Evolutionary conservation across 108 stramenopile genomes (phyloP), one percentile per base, ranked within the genome.

Genomic region (Aurantiochytrium sp.): DNA sequence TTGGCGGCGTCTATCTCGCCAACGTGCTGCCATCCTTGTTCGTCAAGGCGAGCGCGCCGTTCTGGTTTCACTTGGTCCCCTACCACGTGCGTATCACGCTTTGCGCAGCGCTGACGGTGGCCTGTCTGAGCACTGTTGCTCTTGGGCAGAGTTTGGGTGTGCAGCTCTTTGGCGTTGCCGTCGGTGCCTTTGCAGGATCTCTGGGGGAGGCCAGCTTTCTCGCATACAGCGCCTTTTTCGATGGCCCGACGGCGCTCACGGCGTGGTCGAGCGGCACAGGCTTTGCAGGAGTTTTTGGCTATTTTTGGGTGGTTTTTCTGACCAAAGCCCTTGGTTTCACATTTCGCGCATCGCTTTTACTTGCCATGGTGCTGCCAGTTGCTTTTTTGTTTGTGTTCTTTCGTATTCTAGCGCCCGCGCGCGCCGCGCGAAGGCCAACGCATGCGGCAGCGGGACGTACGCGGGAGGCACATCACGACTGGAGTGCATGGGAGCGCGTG

Each of bases 201-300:
- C 88, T 98, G 87, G 97, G 97, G 19, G 97, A 97, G 90, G 94
- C 96, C 6, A 95, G 95, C 3, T 73, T 96, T 87, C 92, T 97
- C 72, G 97, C 96, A 23, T 89, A 97, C 73, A 95, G 96, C 6
- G 21, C 91, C 4, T 89, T 57, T 53, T 93, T 91, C 60, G 89
- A 92, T 23, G 90, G 89, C 47, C 83, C 59, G 2, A 44, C 55
- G 10, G 72, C 91, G 29, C 35, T 93, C 58, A 92, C 92, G 29
- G 92, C 92, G 5, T 94, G 94, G 94, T 91, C 90, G 16, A 91
- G 92, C 58, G 94, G 94, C 25, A 94, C 94, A 25, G 94, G 94
- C 43, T 93, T 93, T 43, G 94, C 94, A 18, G 94, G 94, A 5
- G 87, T 94, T 18, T 91, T 94, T 55, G 93, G 93, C 43, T 91